Evolutionary conservation across 176 grass and related monocot species (phyloP), one percentile per base, ranked within the genome.

Genomic region (Cymbopogon citratus): DNA sequence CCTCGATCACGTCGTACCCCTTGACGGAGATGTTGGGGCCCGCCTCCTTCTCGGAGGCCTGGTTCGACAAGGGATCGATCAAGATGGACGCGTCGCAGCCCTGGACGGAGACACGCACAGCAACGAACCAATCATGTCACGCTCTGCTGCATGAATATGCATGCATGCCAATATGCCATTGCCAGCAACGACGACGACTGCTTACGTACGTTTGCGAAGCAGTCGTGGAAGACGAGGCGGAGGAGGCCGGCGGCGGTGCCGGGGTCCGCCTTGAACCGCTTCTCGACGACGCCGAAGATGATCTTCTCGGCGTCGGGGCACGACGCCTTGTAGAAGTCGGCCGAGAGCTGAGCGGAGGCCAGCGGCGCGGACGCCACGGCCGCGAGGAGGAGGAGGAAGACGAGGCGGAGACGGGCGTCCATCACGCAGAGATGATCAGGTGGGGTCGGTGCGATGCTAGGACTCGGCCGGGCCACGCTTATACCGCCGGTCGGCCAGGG

Each of bases 1-100:
- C 93, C 1, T 96, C 93, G 74, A 96, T 93, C 79, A 96, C 63
- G 11, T 91, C 90, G 73, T 60, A 80, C n/a, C 93, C 90, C 9
- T 63, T 73, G 10, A 96, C 77, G 2, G 90, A 87, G 24, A 90
- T 29, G 87, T 96, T 96, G 1, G 88, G 54, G 0, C 79, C 83
- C 3, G 90, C 88, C 41, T 84, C 80, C 83, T 92, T 92, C 85
- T 96, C 89, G 11, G 75, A 54, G 73, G 79, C 76, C 68, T 75
- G 68, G 86, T 81, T 84, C 35, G 86, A 81, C 39, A 91, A 15
- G 9, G 89, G 89, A 80, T 91, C 92, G 52, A 96, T 87, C 48
- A 96, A 56, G 86, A 96, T 80, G 3, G 93, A 96, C 67, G 80
- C 93, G 75, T 96, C 93, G 33, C 93, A 96, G 2, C 90, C 93